Percentiles rank a stretch among this genome's conserved stretches.
phyloP scores from a whole-genome alignment of 1,284 basidiomycete species.

The Tilletiopsis washingtonensis region DNA sequence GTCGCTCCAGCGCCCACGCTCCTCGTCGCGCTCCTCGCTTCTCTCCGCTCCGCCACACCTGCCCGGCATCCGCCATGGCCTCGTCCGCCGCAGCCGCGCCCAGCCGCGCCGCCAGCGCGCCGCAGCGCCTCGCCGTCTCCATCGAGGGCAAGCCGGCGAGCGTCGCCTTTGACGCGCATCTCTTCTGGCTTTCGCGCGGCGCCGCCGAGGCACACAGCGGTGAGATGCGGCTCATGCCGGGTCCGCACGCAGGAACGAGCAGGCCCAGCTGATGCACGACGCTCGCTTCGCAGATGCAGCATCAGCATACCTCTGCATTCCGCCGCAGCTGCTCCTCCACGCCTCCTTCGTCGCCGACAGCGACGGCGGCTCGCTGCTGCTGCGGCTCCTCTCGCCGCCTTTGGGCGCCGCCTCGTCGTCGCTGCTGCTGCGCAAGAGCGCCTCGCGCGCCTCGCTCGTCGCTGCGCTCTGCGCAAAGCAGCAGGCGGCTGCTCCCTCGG shows the following conservation, averaged over 20 bases:
- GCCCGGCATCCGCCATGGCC: too few species aligned
- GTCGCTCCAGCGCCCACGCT: too few species aligned
- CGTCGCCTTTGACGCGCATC: conserved; percentile 25
- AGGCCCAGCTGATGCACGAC: background rate
- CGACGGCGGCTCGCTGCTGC: conserved; percentile 36
- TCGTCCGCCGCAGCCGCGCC: too few species aligned
- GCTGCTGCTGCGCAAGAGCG: conserved; percentile 14
- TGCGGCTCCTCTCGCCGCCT: conserved; percentile 30
- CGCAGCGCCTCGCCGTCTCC: conserved; percentile 17
- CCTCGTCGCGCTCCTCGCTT: too few species aligned
- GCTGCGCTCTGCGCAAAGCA: background rate
- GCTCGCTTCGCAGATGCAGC: conserved; percentile 2
- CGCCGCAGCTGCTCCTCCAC: conserved; percentile 25
- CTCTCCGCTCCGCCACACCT: too few species aligned
- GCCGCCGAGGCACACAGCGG: background rate
- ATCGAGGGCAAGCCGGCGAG: conserved; percentile 33
- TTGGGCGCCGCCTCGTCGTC: conserved; percentile 5
- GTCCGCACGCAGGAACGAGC: background rate
- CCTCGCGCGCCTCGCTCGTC: conserved; percentile 3
- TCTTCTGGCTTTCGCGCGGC: conserved; percentile 25
- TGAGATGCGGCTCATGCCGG: conserved; percentile 2
- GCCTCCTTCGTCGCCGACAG: conserved; percentile 35
- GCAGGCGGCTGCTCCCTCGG: background rate
- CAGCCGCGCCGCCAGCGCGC: too few species aligned
- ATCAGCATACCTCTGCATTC: conserved; percentile 22